Evolutionary conservation across 2,329 filamentous ascomycete genomes (phyloP).

Genomic region (Pyricularia sp.): DNA sequence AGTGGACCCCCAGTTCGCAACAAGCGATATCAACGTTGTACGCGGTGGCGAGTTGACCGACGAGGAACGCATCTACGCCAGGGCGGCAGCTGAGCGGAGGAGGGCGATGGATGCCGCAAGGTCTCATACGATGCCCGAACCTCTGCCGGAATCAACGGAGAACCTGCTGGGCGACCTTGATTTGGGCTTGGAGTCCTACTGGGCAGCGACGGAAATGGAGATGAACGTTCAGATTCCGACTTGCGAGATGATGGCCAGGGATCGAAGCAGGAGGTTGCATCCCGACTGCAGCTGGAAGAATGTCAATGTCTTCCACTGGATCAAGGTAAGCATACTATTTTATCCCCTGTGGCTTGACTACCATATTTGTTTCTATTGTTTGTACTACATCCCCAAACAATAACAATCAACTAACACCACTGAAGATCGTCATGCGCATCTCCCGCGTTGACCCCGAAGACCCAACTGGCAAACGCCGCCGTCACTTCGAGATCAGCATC

Average conservation of each 20-base stretch:
- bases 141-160: conserved; percentile 39
- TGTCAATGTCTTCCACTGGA: conserved; percentile 91
- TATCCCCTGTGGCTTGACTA: no score
- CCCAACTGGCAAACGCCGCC: conserved; percentile 55
- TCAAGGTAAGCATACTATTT: conserved; percentile 51
- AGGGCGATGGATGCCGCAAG: conserved; percentile 41
- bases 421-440: conserved; percentile 78
- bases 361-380: neutral
- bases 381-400: neutral
- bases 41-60: conserved; percentile 64
- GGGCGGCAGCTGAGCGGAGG: conserved; percentile 30
- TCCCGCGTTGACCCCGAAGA: conserved; percentile 72
- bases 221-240: conserved; percentile 87
- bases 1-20: conserved; percentile 57
- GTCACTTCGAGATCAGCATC: conserved; percentile 92
- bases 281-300: conserved; percentile 91
- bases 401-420: neutral
- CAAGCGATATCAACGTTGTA: conserved; percentile 63
- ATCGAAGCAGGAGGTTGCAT: conserved; percentile 53
- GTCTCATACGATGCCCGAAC: conserved; percentile 24
- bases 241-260: conserved; percentile 71
- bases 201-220: conserved; percentile 86
- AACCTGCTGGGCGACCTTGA: conserved; percentile 75
- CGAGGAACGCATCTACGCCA: conserved; percentile 32
- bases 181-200: conserved; percentile 53